Percentiles rank a stretch among this genome's conserved stretches.
These are phyloP conservation scores for Jatropha podagrica DNA, from an alignment of 441 rosid genomes.

Conservation along the genomic window DNA sequence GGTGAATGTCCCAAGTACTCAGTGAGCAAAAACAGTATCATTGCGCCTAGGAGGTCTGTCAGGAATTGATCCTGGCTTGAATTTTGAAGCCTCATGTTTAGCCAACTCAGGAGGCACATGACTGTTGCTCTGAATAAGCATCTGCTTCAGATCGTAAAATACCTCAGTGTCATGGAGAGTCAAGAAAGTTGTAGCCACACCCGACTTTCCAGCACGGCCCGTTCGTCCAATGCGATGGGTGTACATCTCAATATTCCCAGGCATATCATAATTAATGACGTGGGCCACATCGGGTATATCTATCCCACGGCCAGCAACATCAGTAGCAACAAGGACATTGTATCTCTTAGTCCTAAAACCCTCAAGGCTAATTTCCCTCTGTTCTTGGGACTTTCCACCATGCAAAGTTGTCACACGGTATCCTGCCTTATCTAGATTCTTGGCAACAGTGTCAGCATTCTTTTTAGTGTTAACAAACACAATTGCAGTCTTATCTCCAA, in stretches of 20 bases:
- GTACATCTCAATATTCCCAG: slow-evolving; percentile 79
- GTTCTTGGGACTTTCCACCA: slow-evolving; percentile 96
- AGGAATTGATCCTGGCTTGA: slow-evolving; percentile 83
- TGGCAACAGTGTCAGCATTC: slow-evolving; percentile 62
- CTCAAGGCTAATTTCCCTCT: slow-evolving; percentile 86
- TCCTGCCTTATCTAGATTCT: slow-evolving; percentile 83
- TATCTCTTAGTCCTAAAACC: slow-evolving; percentile 84
- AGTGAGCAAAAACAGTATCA: slow-evolving; percentile 77
- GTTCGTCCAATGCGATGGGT: slow-evolving; percentile 96
- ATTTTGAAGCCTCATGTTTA: slow-evolving; percentile 84
- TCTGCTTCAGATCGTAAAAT: slow-evolving; percentile 85
- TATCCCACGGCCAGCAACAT: slow-evolving; percentile 92
- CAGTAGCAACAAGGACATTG: slow-evolving; percentile 91
- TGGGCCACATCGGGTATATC: slow-evolving; percentile 96
- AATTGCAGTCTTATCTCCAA: slow-evolving; percentile 80
- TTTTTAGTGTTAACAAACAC: slow-evolving; percentile 94
- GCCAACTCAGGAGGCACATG: slow-evolving; percentile 86
- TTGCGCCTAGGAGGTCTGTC: slow-evolving; percentile 88
- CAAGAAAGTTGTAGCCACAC: slow-evolving; percentile 88
- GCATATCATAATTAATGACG: slow-evolving; percentile 93
- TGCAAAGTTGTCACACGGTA: slow-evolving; percentile 91
- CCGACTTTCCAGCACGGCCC: slow-evolving; percentile 95
- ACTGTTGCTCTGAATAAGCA: slow-evolving; percentile 85
- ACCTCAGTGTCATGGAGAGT: slow-evolving; percentile 69
- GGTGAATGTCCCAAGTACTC: slow-evolving; percentile 23